Evolutionary conservation across 2,329 filamentous ascomycete species (phyloP), one percentile per base, ranked within the genome.

Genomic region (Penicillium sp.): DNA sequence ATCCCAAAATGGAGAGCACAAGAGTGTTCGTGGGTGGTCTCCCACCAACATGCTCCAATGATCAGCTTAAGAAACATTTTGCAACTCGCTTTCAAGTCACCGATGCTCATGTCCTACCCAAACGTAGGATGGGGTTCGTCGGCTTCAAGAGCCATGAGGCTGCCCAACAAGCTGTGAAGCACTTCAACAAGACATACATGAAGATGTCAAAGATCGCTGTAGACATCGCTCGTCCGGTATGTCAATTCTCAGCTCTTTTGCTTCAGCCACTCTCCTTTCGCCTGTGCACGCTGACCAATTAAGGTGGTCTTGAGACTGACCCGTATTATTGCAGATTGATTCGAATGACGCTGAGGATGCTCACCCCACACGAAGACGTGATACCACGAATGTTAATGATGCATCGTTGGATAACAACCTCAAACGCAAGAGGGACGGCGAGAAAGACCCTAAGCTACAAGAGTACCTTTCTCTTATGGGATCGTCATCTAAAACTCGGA

Each of bases 121-220:
- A 92, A 70, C 86, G 94, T 68, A 86, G 92, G 66, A 97, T 99
- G 75, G 94, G 92, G 67, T 99, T 96, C 82, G 86, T 99, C 59
- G 94, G 94, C 61, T 97, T 93, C 81, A 92, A 90, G 77, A 90
- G 85, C 50, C 80, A 89, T 15, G 86, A 93, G 60, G 88, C 91
- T 72, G 94, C 94, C 55, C 81, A 84, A 56, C 85, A 87, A 70
- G 93, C 94, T 44, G 89, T 95, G 72, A 92, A 90, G 75, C 96
- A 96, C 79, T 97, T 97, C 82, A 92, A 99, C 81, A 91, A 86
- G 73, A 88, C 92, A 62, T 99, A 92, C 76, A 91, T 99, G 68
- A 91, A 92, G 67, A 94, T 97, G 90, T 96, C 92, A 57, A 95
- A 88, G 79, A 92, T 99, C 68, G 84, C 83, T 31, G 94, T 97